These are phyloP conservation scores for Solanum rostratum DNA, from an alignment of 257 asterid species.

Conservation along the genomic window DNA sequence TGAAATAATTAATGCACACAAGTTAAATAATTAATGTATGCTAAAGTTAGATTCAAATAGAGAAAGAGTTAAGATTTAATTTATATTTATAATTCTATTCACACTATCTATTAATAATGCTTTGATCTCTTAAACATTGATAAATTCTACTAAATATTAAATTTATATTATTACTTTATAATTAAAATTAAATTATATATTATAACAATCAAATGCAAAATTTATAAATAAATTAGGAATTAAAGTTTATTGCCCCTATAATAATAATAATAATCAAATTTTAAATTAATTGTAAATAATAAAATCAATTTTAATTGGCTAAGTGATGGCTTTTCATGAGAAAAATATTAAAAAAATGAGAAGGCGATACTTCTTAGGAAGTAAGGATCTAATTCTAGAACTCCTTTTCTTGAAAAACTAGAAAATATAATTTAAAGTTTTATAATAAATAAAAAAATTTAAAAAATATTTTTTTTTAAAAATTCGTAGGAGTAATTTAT, in stretches of 20 bases:
- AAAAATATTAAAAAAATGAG: background rate
- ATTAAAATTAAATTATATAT: background rate
- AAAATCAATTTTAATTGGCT: background rate
- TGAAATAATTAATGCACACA: too few relatives aligned
- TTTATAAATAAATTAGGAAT: background rate
- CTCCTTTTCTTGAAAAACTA: background rate
- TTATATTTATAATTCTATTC: too few relatives aligned
- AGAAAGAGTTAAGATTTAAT: too few relatives aligned
- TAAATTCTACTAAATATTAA: background rate
- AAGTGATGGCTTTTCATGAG: background rate
- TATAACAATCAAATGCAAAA: background rate
- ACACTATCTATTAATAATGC: background rate
- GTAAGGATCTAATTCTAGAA: background rate
- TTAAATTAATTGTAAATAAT: background rate
- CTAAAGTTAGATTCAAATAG: too few relatives aligned
- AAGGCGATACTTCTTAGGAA: background rate
- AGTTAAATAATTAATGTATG: too few relatives aligned
- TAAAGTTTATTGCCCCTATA: background rate
- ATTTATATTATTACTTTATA: background rate
- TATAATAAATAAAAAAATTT: background rate
- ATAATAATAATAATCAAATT: background rate
- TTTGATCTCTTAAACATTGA: background rate
- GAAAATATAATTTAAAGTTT: background rate
- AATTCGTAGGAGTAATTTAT: background rate
- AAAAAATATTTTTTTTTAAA: too few relatives aligned